phyloP scores from a whole-genome alignment of 208 protist genomes.

The Acanthamoeba sp. region DNA sequence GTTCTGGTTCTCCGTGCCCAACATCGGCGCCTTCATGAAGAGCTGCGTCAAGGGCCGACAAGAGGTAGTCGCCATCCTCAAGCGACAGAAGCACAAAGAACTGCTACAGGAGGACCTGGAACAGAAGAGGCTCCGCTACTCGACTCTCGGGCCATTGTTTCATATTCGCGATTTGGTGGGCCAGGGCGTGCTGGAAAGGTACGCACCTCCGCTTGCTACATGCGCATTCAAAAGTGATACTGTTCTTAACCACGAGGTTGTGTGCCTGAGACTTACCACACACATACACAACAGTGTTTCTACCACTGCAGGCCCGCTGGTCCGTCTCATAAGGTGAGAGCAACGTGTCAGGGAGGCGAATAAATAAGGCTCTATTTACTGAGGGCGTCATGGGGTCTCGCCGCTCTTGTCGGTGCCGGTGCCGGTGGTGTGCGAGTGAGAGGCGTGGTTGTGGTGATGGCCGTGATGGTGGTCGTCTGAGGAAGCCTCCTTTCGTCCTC shows the following conservation, averaged over 20 bases:
- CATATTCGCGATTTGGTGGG: constrained; percentile 42
- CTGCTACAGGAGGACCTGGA: constrained; percentile 57
- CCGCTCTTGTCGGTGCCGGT: background rate
- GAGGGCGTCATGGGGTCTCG: background rate
- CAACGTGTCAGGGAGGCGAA: background rate
- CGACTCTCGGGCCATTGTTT: constrained; percentile 18
- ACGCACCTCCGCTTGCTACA: background rate
- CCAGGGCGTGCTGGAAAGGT: constrained; percentile 63
- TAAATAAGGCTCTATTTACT: background rate
- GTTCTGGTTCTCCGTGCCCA: constrained; percentile 69
- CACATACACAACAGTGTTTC: background rate
- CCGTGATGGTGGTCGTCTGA: background rate
- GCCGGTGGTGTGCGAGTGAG: background rate
- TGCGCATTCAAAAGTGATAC: no score
- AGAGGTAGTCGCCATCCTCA: constrained; percentile 46
- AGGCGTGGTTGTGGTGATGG: background rate
- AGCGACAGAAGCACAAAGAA: constrained; percentile 63
- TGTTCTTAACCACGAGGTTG: background rate
- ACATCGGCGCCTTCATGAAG: constrained; percentile 42
- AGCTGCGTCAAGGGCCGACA: constrained; percentile 43
- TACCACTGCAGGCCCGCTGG: constrained; percentile 23
- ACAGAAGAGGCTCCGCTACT: constrained; percentile 37
- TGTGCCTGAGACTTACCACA: no score
- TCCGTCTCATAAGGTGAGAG: background rate
- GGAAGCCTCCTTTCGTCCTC: background rate